Evolutionary conservation across 345 rosid genomes (phyloP).

Genomic region (Pugionium dolabratum): DNA sequence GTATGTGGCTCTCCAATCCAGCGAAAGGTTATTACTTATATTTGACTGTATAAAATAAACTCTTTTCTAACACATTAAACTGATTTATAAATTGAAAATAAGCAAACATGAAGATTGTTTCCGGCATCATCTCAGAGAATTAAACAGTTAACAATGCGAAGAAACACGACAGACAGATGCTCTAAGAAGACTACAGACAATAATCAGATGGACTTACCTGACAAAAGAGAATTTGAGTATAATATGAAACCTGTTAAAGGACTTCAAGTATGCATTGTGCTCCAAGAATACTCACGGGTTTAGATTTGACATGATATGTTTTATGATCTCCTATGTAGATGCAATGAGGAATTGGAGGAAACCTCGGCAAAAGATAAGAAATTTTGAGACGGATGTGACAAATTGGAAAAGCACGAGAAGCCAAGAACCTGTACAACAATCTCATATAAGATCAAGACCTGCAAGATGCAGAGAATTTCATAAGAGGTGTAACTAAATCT

Average conservation of each 20-base stretch:
- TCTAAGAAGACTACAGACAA: constrained; percentile 13
- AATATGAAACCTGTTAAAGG: constrained; percentile 10
- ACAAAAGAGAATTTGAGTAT: constrained; percentile 1
- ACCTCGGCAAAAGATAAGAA: constrained; percentile 16
- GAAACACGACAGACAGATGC: constrained; percentile 5
- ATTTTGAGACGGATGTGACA: not conserved
- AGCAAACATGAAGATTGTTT: constrained; percentile 22
- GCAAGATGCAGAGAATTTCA: not conserved
- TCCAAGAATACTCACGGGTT: constrained; percentile 19
- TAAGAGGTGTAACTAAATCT: not conserved
- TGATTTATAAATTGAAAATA: constrained; percentile 7
- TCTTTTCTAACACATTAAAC: constrained; percentile 2
- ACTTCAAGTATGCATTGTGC: constrained; percentile 28
- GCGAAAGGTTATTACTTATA: constrained; percentile 25
- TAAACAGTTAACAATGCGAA: constrained; percentile 17
- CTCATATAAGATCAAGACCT: constrained; percentile 26
- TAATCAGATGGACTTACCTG: constrained; percentile 24
- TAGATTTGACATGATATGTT: constrained; percentile 13
- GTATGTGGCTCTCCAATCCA: constrained; percentile 36
- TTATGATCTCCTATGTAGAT: constrained; percentile 23
- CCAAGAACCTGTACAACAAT: constrained; percentile 33
- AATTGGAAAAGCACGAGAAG: constrained; percentile 10
- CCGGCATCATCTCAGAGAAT: constrained; percentile 9
- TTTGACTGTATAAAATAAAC: constrained; percentile 1
- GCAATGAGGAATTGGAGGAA: not conserved